Conservation (phyloP, 345 rosid species). For the Nephelium lappaceum region DNA sequence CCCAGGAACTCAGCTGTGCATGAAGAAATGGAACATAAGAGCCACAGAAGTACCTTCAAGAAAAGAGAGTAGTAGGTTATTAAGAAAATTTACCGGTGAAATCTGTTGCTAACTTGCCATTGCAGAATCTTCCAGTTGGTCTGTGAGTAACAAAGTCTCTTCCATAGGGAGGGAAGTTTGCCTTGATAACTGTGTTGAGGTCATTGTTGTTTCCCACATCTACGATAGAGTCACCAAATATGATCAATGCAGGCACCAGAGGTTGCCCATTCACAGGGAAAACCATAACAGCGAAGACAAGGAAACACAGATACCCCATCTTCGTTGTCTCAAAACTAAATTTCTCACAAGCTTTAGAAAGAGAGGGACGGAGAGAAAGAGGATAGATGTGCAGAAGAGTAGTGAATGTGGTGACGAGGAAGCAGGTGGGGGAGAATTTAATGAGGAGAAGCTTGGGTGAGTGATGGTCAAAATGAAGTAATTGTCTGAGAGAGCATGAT, state of each 20-base stretch:
- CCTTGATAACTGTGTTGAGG: slow-evolving; percentile 59
- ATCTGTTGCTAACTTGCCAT: slow-evolving; percentile 83
- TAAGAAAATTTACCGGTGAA: slow-evolving; percentile 55
- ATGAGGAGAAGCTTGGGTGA: slow-evolving; percentile 11
- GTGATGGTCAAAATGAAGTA: slow-evolving; percentile 26
- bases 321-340: background rate
- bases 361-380: background rate
- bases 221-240: slow-evolving; percentile 88
- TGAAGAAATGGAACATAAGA: slow-evolving; percentile 11
- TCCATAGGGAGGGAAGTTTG: slow-evolving; percentile 93
- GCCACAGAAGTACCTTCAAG: background rate
- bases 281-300: slow-evolving; percentile 32
- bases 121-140: slow-evolving; percentile 93
- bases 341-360: background rate
- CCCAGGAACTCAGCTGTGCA: slow-evolving; percentile 83
- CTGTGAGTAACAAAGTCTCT: slow-evolving; percentile 71
- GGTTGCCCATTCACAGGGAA: slow-evolving; percentile 48
- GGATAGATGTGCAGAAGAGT: slow-evolving; percentile 5
- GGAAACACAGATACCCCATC: slow-evolving; percentile 29
- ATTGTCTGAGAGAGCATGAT: slow-evolving; percentile 19
- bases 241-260: slow-evolving; percentile 75
- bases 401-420: slow-evolving; percentile 22
- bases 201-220: slow-evolving; percentile 92
- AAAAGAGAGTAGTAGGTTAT: background rate
- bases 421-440: slow-evolving; percentile 33